Evolutionary conservation across 169 alveolate genomes (phyloP), one percentile per base, ranked within the genome.

Genomic region (Cryptosporidium meleagridis): DNA sequence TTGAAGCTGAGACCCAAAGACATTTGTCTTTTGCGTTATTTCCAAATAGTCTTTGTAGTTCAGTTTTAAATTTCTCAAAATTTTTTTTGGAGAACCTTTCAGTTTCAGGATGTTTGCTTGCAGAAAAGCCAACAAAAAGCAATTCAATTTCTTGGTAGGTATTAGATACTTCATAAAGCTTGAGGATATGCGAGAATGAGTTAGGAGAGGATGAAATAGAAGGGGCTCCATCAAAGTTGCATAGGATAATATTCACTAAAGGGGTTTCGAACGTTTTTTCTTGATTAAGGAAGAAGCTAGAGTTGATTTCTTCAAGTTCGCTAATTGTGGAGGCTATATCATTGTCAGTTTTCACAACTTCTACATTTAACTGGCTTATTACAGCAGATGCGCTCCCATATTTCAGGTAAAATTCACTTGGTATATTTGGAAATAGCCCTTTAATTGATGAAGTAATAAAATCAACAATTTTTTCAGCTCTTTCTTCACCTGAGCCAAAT

Each of bases 71-170:
- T 44, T 80, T 80, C 52, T 80, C 89, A 18, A 80, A 80, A 41
- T 62, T 59, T 65, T 80, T 80, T 48, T 80, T 80, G 14, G 89
- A 80, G 6, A 45, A 45, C 45, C 41, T 80, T 65, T 80, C 89
- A 45, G 37, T 62, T 44, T 80, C 89, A n/a, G 31, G 69, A 44
- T 61, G 14, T 44, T 51, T 80, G 26, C 69, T 65, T 12, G 33
- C 52, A 48, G 89, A 80, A 21, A 61, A 61, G 1, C 89, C 89
- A 23, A 80, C 18, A 26, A 80, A 7, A 6, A 80, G 53, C 3
- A 65, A 26, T 39, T 65, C 89, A 9, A 65, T 31, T 65, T 62
- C 89, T 35, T 67, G 37, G 35, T 37, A 62, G 18, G 44, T 31
- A 48, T 3, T 26, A 2, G 73, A 62, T 26, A 62, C n/a, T 51